phyloP scores from a whole-genome alignment of 2,329 filamentous ascomycete species.

The Calycina herbarum region DNA sequence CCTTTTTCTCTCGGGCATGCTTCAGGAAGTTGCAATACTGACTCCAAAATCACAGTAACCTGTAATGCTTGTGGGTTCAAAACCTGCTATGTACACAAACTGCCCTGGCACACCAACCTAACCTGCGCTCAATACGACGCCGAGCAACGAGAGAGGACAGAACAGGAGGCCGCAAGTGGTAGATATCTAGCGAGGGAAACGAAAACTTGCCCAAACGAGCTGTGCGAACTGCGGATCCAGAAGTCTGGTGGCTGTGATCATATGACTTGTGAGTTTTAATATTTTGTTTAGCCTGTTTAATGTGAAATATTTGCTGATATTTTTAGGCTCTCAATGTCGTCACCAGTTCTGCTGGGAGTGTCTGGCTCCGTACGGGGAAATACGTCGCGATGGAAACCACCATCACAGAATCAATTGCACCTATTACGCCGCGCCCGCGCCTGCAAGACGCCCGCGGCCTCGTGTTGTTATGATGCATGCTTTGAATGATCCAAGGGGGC shows the following conservation, averaged over 20 bases:
- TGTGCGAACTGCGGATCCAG: constrained; percentile 19
- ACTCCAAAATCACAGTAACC: constrained; percentile 43
- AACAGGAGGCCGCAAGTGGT: constrained; percentile 20
- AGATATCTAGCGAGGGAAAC: constrained; percentile 1
- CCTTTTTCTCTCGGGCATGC: constrained; percentile 38
- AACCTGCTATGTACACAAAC: constrained; percentile 46
- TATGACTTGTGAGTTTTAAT: constrained; percentile 24
- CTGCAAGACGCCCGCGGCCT: neutral
- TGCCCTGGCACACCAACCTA: constrained; percentile 43
- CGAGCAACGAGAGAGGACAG: neutral
- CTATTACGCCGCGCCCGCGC: neutral
- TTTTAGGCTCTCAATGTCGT: neutral
- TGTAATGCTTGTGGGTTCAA: constrained; percentile 43
- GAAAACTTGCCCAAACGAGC: neutral
- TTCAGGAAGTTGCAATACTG: constrained; percentile 31
- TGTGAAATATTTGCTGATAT: neutral
- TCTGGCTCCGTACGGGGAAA: neutral
- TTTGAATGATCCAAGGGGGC: too few relatives aligned
- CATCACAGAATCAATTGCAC: neutral
- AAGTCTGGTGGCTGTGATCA: constrained; percentile 23
- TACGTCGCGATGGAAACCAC: neutral
- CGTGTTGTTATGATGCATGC: too few relatives aligned
- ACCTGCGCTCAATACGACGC: constrained; percentile 46
- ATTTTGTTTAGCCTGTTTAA: neutral
- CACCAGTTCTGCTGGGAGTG: neutral